Conservation (phyloP, 2,329 filamentous ascomycete genomes). For the Alternaria ethzedia region DNA sequence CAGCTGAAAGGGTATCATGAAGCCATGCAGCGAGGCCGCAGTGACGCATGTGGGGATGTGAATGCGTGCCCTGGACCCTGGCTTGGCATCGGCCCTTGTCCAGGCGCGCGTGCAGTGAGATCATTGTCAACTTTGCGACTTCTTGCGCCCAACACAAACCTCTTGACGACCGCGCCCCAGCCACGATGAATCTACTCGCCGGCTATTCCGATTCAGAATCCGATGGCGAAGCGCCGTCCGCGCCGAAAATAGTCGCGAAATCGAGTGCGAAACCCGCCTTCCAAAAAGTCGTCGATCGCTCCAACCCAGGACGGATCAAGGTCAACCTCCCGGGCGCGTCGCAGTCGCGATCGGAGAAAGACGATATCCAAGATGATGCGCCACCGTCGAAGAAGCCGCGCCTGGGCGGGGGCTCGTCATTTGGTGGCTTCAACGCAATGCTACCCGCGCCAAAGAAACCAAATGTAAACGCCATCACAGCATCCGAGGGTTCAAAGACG, state of each 20-base stretch:
- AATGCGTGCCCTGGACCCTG: slow-evolving; percentile 23
- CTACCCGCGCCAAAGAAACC: slow-evolving; percentile 80
- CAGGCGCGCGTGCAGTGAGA: slow-evolving; percentile 15
- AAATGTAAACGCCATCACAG: slow-evolving; percentile 25
- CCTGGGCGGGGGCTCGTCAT: slow-evolving; percentile 66
- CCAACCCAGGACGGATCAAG: slow-evolving; percentile 82
- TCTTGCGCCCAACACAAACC: background rate
- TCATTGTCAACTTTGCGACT: slow-evolving; percentile 18
- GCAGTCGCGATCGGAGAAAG: slow-evolving; percentile 46
- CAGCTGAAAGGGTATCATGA: slow-evolving; percentile 39
- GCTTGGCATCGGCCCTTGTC: slow-evolving; percentile 27
- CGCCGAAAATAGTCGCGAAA: slow-evolving; percentile 50
- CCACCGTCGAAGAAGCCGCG: slow-evolving; percentile 73
- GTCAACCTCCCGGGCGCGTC: slow-evolving; percentile 73
- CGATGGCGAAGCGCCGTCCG: slow-evolving; percentile 61
- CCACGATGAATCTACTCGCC: slow-evolving; percentile 72
- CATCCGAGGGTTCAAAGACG: slow-evolving; percentile 31
- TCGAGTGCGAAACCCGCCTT: slow-evolving; percentile 64
- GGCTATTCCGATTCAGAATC: slow-evolving; percentile 83
- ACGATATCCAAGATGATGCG: slow-evolving; percentile 51
- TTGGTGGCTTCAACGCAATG: slow-evolving; percentile 84
- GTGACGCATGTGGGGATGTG: slow-evolving; percentile 12
- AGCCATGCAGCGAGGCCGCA: slow-evolving; percentile 8
- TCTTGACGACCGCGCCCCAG: background rate
- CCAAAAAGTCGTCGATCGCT: slow-evolving; percentile 80